Conservation (phyloP, 129 eudicot genomes). For the Dittrichia graveolens region DNA sequence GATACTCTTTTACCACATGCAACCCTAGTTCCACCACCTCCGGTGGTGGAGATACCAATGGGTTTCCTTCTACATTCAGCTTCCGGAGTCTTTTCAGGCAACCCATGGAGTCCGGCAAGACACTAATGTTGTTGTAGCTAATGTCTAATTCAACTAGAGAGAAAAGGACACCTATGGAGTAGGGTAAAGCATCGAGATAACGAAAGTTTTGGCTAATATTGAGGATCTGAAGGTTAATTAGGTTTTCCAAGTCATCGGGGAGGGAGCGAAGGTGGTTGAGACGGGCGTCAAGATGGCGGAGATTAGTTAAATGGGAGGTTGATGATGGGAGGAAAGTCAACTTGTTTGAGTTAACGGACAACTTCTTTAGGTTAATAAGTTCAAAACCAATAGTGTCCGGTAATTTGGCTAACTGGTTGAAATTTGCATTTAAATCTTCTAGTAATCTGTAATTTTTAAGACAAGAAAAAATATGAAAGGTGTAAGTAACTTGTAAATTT, state of each 20-base stretch:
- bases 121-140: conserved; percentile 69
- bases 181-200: conserved; percentile 56
- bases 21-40: conserved; percentile 78
- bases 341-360: conserved; percentile 82
- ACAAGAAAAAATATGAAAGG: not conserved
- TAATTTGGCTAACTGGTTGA: conserved; percentile 61
- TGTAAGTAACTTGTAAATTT: not conserved
- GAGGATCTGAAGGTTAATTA: conserved; percentile 66
- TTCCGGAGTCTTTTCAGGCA: conserved; percentile 63
- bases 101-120: conserved; percentile 72
- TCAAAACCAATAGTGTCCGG: conserved; percentile 85
- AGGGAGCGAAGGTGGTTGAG: conserved; percentile 79
- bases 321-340: conserved; percentile 68
- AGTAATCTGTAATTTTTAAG: conserved; percentile 27
- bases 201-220: conserved; percentile 91
- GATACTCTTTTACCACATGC: conserved; percentile 56
- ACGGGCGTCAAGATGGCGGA: conserved; percentile 73
- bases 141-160: conserved; percentile 75
- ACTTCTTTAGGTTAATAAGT: conserved; percentile 65
- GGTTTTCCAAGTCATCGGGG: conserved; percentile 85
- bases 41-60: conserved; percentile 66
- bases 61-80: conserved; percentile 86
- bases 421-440: conserved; percentile 84
- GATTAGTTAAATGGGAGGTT: conserved; percentile 75
- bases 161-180: conserved; percentile 76